Base-by-base conservation (phyloP, 176 grass and related monocot species). In the Carex cristatella region DNA sequence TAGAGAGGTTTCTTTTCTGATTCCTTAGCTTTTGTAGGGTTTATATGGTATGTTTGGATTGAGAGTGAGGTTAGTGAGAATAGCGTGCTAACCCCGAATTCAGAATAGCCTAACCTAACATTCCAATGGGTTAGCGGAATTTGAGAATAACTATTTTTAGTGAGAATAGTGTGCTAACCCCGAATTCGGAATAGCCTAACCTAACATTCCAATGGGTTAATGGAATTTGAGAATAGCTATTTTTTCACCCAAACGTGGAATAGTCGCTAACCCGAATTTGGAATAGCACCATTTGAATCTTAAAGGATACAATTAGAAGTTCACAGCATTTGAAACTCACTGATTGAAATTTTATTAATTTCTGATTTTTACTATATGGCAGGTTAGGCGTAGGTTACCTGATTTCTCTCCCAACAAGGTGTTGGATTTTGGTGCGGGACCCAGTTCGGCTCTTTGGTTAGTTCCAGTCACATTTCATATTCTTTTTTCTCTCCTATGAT, bases 381-480 rank as follows among this genome's bases (percentile, higher is more conserved):
- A 98, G 94, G 92, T 97, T 63, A 85, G 88, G 68, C 88, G 88
- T 38, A 80, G 91, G 83, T 69, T 90, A 44, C 91, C 95, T 23
- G 93, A 87, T 46, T 93, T 98, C 54, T 84, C 92, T 33, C 95
- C 93, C 38, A 79, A 87, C 46, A 92, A 90, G 49, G 95, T 98
- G 35, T 78, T 98, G 86, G 95, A 94, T 89, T 98, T 98, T 60
- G 95, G 95, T 80, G 89, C 91, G 1, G 95, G 95, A 51, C 95
- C 95, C 9, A 93, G 91, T 81, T 98, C 95, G 61, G 95, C 93
- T 4, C 95, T 98, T 90, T 98, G 95, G 95, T 98, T 62, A 57
- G 88, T 61, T 70, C 60, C 12, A 4, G 9, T 82, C 55, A 67
- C 62, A 61, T 51, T 2, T 56, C 13, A 2, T 63, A 64, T 13